phyloP scores from a whole-genome alignment of 768 basidiomycete genomes.

The Lentinula sp. region DNA sequence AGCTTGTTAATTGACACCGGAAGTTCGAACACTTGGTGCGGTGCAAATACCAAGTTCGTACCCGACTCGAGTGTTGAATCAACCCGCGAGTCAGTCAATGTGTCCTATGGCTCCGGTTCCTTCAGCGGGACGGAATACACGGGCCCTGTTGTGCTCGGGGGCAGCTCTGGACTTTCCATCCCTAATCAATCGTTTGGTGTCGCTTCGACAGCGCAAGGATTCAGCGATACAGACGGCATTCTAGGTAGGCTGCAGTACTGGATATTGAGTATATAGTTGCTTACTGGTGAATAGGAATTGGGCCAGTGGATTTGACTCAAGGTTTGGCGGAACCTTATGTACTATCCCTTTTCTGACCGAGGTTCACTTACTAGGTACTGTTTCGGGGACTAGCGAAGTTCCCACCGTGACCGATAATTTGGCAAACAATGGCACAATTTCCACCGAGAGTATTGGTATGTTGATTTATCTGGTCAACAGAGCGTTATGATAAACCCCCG shows the following conservation, averaged over 20 bases:
- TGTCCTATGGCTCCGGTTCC: conserved; percentile 48
- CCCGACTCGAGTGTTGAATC: conserved; percentile 11
- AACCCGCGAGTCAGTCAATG: conserved; percentile 26
- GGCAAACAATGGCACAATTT: conserved; percentile 39
- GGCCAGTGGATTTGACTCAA: conserved; percentile 43
- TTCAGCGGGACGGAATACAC: conserved; percentile 50
- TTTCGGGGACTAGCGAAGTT: conserved; percentile 28
- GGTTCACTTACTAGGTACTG: conserved; percentile 22
- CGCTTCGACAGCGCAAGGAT: conserved; percentile 35
- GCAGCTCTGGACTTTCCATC: conserved; percentile 27
- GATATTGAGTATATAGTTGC: background rate
- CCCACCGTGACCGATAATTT: conserved; percentile 59
- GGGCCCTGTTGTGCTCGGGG: conserved; percentile 2
- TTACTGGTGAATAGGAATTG: conserved; percentile 26
- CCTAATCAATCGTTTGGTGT: conserved; percentile 44
- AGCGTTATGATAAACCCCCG: conserved; percentile 8
- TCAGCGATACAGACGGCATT: conserved; percentile 45
- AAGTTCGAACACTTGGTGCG: conserved; percentile 54
- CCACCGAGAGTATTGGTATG: conserved; percentile 40
- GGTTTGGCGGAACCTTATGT: conserved; percentile 7
- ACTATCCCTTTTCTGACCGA: background rate
- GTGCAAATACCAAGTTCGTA: conserved; percentile 40
- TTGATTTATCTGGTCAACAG: background rate
- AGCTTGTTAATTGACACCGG: conserved; percentile 12
- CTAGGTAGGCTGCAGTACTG: conserved; percentile 28